phyloP scores from a whole-genome alignment of 2,329 filamentous ascomycete genomes.

The Zasmidium cellare region DNA sequence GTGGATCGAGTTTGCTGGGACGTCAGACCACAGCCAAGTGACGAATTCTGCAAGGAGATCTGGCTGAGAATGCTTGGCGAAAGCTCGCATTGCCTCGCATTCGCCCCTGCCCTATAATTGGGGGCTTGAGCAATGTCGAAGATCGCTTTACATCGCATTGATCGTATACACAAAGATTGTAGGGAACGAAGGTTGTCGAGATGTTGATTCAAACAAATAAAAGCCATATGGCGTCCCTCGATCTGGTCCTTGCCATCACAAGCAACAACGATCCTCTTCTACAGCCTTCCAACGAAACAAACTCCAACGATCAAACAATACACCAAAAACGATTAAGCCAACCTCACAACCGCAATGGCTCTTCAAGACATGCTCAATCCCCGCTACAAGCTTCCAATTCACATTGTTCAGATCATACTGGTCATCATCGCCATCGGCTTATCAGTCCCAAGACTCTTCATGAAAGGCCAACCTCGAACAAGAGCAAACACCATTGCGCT shows the following conservation, averaged over 20 bases:
- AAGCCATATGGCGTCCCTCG: neutral
- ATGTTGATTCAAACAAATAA: neutral
- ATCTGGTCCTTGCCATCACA: neutral
- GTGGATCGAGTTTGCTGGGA: neutral
- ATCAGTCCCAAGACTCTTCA: conserved; percentile 16
- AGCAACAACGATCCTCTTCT: neutral
- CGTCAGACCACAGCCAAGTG: neutral
- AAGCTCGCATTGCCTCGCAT: neutral
- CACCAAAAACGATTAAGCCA: neutral
- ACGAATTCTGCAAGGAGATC: neutral
- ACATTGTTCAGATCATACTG: conserved; percentile 17
- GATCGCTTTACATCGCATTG: neutral
- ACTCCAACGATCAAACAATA: neutral
- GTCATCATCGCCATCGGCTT: conserved; percentile 15
- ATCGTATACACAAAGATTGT: neutral
- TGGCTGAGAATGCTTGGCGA: neutral
- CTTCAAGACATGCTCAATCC: conserved; percentile 7
- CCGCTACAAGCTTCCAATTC: conserved; percentile 16
- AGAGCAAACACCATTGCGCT: conserved; percentile 19
- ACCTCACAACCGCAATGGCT: conserved; percentile 2
- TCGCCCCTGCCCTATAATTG: neutral
- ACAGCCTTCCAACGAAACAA: no score
- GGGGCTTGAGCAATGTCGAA: neutral
- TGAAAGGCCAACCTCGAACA: conserved; percentile 17
- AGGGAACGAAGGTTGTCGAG: neutral